phyloP scores from a whole-genome alignment of 83 land plant species.

The Picea abies region DNA sequence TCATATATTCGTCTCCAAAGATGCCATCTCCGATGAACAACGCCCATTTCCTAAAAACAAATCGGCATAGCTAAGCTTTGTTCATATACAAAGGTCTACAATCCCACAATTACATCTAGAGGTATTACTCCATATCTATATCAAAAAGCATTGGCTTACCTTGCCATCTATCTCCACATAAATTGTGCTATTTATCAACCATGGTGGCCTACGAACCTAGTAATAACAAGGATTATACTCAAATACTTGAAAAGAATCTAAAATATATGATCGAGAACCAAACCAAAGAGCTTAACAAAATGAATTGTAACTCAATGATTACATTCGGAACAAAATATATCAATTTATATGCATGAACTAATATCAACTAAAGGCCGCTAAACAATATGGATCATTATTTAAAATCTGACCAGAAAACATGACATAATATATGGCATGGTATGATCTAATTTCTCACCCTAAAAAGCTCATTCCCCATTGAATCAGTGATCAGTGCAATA shows the following conservation, averaged over 20 bases:
- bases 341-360: not conserved
- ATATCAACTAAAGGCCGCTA: not conserved
- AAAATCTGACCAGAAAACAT: not conserved
- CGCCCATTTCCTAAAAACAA: constrained; percentile 60
- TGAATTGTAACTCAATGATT: not conserved
- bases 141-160: constrained; percentile 33
- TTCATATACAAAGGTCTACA: not conserved
- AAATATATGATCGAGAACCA: too few relatives aligned
- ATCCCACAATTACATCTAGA: not conserved
- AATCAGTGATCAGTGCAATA: constrained; percentile 63
- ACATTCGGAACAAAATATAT: not conserved
- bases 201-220: constrained; percentile 81
- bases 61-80: not conserved
- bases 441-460: constrained; percentile 40
- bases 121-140: not conserved
- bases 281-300: not conserved
- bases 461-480: constrained; percentile 69
- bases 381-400: not conserved
- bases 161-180: constrained; percentile 75
- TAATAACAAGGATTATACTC: not conserved
- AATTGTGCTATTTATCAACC: constrained; percentile 83
- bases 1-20: constrained; percentile 78
- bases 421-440: not conserved
- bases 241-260: not conserved
- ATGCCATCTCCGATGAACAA: constrained; percentile 83